Evolutionary conservation across 352 stramenopile species (phyloP).

Genomic region (Blastocystis sp.): DNA sequence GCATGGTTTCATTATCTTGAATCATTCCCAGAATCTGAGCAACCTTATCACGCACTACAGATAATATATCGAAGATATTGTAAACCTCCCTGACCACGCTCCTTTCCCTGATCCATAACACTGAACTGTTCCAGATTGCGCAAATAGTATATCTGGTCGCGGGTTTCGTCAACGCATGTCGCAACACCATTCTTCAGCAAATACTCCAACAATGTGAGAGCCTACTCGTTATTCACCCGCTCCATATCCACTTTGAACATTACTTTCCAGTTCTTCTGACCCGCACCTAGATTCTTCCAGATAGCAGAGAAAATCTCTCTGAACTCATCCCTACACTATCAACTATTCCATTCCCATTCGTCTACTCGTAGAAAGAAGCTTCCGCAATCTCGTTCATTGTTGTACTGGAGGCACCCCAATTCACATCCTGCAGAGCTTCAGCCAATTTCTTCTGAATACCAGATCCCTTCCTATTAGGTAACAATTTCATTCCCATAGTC

Average conservation of each 20-base stretch:
- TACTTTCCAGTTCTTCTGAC: conserved; percentile 65
- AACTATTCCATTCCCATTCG: too few relatives aligned
- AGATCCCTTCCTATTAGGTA: conserved; percentile 56
- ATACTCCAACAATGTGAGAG: conserved; percentile 63
- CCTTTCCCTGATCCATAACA: conserved; percentile 64
- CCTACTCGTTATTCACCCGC: not conserved
- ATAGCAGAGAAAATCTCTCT: conserved; percentile 62
- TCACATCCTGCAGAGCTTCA: conserved; percentile 61
- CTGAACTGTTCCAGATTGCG: conserved; percentile 67
- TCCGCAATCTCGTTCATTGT: conserved; percentile 66
- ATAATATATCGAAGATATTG: not conserved
- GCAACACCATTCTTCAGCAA: conserved; percentile 65
- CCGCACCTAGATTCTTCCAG: conserved; percentile 66
- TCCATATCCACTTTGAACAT: conserved; percentile 58
- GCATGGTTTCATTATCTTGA: conserved; percentile 59
- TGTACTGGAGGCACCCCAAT: conserved; percentile 58
- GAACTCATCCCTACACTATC: conserved; percentile 47
- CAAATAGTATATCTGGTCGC: conserved; percentile 67
- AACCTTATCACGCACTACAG: conserved; percentile 67
- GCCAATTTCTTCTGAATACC: conserved; percentile 66
- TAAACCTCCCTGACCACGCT: conserved; percentile 60
- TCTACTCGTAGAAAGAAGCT: conserved; percentile 58
- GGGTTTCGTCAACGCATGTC: conserved; percentile 53
- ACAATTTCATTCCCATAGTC: not conserved
- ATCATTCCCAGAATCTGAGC: conserved; percentile 35